phyloP scores from a whole-genome alignment of 805 yeast species.

The Ogataea zsoltii region DNA sequence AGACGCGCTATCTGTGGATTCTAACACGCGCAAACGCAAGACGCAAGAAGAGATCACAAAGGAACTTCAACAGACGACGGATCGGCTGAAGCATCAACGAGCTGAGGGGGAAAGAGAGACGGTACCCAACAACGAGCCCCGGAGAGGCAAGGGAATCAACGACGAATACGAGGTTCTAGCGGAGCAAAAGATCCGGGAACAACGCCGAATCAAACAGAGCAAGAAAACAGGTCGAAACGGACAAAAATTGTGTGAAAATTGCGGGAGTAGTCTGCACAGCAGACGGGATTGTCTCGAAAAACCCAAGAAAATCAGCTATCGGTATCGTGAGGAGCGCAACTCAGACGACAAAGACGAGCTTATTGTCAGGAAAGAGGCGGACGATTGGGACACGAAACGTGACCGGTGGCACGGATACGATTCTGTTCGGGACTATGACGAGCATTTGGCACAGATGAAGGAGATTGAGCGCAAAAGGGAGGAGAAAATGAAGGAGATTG shows the following conservation, averaged over 20 bases:
- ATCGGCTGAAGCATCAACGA: constrained; percentile 61
- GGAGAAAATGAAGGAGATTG: constrained; percentile 24
- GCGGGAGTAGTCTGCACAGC: constrained; percentile 54
- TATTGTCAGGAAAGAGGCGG: constrained; percentile 28
- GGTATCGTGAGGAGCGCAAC: constrained; percentile 20
- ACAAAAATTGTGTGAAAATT: constrained; percentile 52
- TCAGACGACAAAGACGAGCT: constrained; percentile 11
- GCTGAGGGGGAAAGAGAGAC: constrained; percentile 40
- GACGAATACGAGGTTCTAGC: constrained; percentile 41
- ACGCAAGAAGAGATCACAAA: constrained; percentile 24
- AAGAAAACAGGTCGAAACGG: constrained; percentile 7
- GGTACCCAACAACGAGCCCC: constrained; percentile 51
- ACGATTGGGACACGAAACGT: constrained; percentile 67
- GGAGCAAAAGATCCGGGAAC: constrained; percentile 10
- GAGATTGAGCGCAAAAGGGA: constrained; percentile 44
- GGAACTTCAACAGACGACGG: constrained; percentile 31
- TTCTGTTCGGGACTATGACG: constrained; percentile 55
- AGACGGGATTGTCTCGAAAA: constrained; percentile 59
- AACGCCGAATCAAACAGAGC: neutral
- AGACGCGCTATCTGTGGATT: constrained; percentile 27
- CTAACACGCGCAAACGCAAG: constrained; percentile 31
- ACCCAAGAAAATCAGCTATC: constrained; percentile 45
- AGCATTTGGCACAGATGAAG: constrained; percentile 49
- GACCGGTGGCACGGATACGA: constrained; percentile 86
- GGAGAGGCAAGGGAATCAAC: constrained; percentile 55